Evolutionary conservation across 164 flowering plant species (phyloP), one percentile per base, ranked within the genome.

Genomic region (Sextonia rubra): DNA sequence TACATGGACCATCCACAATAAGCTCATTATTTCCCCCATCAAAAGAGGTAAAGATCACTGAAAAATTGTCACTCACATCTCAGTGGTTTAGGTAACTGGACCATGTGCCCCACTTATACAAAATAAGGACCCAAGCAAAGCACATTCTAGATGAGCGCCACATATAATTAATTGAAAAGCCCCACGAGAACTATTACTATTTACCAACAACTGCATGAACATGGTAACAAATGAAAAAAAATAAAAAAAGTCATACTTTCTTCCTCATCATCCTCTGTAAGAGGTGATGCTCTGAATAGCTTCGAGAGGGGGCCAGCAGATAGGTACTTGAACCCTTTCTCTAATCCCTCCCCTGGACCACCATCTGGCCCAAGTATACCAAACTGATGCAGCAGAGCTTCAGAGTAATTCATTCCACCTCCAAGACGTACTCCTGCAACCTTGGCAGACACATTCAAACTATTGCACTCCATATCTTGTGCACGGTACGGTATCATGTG

Each of bases 321-420:
- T 74, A 95, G 82, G 72, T 86, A 82, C 64, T 90, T 87, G 76
- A 95, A 74, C 58, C 98, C 99, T 83, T 85, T 92, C 1, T 88
- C 85, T 24, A 95, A 91, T 30, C 89, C 94, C 71, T 88, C 85
- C 68, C 98, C 91, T 64, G 98, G 99, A 68, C 97, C 96, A 76
- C 99, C 99, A 85, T 93, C 96, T 61, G 89, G 91, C 49, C 96
- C 93, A 74, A 95, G 87, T 66, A 95, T 88, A 72, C 99, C 98
- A 85, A 95, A 95, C 12, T 92, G 84, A 82, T 91, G 99, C 78
- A 95, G 86, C 73, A 95, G 77, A 37, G 93, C 88, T 80, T 95
- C 99, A 15, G 98, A 69, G 75, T 91, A 95, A 80, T 82, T 93
- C 98, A 95, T 91, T 76, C 99, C 99, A 69, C 99, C 98, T 69